Percentiles rank a stretch among this genome's conserved stretches.
These are phyloP conservation scores for Aquilaria malaccensis DNA, from an alignment of 345 rosid species.

Conservation along the genomic window DNA sequence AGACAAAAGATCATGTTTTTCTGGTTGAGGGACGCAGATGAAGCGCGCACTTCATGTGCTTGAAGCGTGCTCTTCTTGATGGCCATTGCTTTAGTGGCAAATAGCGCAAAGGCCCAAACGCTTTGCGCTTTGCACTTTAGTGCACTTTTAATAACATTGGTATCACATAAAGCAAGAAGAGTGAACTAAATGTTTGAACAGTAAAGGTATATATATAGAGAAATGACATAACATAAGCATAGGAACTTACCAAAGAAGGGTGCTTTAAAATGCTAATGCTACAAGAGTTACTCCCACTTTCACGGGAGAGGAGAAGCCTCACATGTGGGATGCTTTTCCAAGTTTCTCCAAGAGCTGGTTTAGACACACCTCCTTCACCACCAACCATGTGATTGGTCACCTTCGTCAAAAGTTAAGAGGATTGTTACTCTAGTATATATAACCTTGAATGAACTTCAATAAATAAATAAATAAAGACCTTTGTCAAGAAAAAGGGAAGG, in stretches of 20 bases:
- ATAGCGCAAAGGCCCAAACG: no score
- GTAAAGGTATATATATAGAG: not conserved
- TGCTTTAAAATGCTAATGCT: slow-evolving; percentile 49
- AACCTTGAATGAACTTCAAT: not conserved
- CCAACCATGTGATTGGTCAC: slow-evolving; percentile 81
- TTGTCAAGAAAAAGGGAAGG: no score
- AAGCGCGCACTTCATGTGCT: no score
- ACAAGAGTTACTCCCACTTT: slow-evolving; percentile 28
- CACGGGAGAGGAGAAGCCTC: slow-evolving; percentile 41
- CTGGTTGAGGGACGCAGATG: no score
- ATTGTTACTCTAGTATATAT: not conserved
- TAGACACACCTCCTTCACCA: slow-evolving; percentile 55
- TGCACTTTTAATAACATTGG: no score
- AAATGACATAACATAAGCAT: slow-evolving; percentile 4
- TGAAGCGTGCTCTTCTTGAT: no score
- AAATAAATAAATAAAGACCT: no score
- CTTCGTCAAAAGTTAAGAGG: slow-evolving; percentile 22
- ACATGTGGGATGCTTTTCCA: slow-evolving; percentile 78
- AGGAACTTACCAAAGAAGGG: slow-evolving; percentile 42
- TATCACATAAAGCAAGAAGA: no score
- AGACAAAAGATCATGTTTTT: no score
- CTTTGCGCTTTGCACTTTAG: no score
- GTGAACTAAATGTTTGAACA: no score
- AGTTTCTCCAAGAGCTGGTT: slow-evolving; percentile 88
- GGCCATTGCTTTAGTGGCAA: no score